A percentile compares a stretch with the other conserved stretches of the same genome.
Evolutionary conservation across 2,329 filamentous ascomycete species (phyloP).

Genomic region (Apiospora pterosperma): DNA sequence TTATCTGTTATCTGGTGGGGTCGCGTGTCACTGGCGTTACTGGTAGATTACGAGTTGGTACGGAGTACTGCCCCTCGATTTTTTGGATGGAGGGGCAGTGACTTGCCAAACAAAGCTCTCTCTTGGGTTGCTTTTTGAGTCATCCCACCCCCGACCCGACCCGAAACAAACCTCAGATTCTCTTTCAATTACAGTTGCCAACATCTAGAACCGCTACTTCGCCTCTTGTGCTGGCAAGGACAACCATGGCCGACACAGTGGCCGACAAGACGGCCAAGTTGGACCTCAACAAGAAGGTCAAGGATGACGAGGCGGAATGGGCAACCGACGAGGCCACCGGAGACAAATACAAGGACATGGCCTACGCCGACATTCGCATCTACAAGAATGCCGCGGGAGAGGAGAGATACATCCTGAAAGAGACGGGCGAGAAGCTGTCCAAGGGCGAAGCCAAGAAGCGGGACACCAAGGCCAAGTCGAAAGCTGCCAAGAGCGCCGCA

Average conservation of each 20-base stretch:
- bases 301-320: not conserved
- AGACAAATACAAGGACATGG: slow-evolving; percentile 1
- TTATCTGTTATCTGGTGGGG: not conserved
- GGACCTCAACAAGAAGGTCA: slow-evolving; percentile 1
- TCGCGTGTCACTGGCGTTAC: too few relatives aligned
- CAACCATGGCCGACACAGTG: not conserved
- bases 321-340: slow-evolving; percentile 1
- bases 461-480: slow-evolving; percentile 52
- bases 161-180: not conserved
- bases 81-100: not conserved
- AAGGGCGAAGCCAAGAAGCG: slow-evolving; percentile 59
- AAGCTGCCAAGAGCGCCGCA: slow-evolving; percentile 44
- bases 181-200: not conserved
- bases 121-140: not conserved
- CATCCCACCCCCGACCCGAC: not conserved
- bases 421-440: slow-evolving; percentile 64
- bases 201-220: not conserved
- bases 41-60: too few relatives aligned
- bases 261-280: slow-evolving; percentile 1
- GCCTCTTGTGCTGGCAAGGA: not conserved
- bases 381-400: not conserved
- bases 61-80: not conserved
- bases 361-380: not conserved
- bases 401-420: slow-evolving; percentile 26
- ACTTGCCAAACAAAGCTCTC: not conserved